A percentile compares a stretch with the other conserved stretches of the same genome.
These are phyloP conservation scores for Lecanicillium sp. DNA, from an alignment of 2,329 filamentous ascomycete species.

Conservation along the genomic window DNA sequence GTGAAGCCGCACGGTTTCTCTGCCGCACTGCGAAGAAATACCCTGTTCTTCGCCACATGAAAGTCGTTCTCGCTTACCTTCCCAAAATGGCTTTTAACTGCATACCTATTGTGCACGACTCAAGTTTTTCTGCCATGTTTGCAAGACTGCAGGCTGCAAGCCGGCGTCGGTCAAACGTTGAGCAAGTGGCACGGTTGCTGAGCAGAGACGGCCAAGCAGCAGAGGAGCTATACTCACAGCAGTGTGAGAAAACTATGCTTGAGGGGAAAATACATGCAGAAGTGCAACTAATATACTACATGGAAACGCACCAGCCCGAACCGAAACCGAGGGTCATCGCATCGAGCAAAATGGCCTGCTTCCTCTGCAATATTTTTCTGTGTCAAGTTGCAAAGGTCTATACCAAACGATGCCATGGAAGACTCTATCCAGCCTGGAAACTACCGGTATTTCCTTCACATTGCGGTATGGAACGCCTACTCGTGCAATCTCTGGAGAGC, in stretches of 20 bases:
- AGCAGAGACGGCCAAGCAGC: neutral
- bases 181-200: neutral
- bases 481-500: conserved; percentile 4
- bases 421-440: conserved; percentile 24
- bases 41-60: conserved; percentile 19
- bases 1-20: conserved; percentile 24
- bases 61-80: conserved; percentile 20
- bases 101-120: neutral
- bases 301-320: neutral
- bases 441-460: conserved; percentile 2
- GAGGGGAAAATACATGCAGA: conserved; percentile 2
- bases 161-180: neutral
- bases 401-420: conserved; percentile 33
- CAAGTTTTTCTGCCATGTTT: conserved; percentile 1
- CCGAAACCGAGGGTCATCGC: conserved; percentile 32
- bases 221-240: neutral
- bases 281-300: conserved; percentile 3
- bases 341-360: conserved; percentile 43
- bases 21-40: conserved; percentile 21
- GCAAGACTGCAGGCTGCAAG: conserved; percentile 2
- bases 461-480: neutral
- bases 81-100: conserved; percentile 1
- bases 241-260: conserved; percentile 1
- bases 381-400: conserved; percentile 29
- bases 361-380: conserved; percentile 41